Evolutionary conservation across 352 stramenopile genomes (phyloP).

Genomic region (Globisporangium lucens): DNA sequence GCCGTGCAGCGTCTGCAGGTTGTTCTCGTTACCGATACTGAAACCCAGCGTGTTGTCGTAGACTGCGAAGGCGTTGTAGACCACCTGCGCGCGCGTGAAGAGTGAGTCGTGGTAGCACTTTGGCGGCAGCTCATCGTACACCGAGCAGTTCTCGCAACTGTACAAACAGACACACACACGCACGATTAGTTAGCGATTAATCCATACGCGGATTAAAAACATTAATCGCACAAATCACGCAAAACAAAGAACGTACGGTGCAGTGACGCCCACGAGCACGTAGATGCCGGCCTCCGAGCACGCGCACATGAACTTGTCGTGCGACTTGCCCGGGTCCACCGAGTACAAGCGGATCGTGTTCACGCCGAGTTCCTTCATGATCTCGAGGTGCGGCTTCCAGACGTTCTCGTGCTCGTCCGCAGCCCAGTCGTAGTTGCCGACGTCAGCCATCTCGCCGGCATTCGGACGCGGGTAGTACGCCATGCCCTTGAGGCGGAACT

Average conservation of each 20-base stretch:
- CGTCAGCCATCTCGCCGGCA: constrained; percentile 33
- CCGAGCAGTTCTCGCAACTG: constrained; percentile 29
- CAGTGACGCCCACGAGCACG: constrained; percentile 48
- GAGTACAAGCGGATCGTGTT: constrained; percentile 73
- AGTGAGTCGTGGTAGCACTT: constrained; percentile 21
- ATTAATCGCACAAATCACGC: constrained; percentile 1
- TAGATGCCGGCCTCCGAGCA: constrained; percentile 48
- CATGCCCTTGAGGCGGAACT: constrained; percentile 68
- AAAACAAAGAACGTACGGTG: constrained; percentile 13
- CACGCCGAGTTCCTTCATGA: constrained; percentile 59
- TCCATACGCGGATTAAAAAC: too few relatives aligned
- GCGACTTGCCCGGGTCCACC: constrained; percentile 53
- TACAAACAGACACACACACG: not conserved
- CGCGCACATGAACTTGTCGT: constrained; percentile 81
- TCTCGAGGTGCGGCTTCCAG: constrained; percentile 44
- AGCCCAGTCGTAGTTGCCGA: constrained; percentile 59
- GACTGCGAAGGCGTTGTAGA: constrained; percentile 58
- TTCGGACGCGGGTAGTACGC: constrained; percentile 72
- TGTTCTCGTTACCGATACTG: constrained; percentile 51
- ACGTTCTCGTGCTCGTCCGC: constrained; percentile 58
- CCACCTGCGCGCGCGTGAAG: constrained; percentile 36
- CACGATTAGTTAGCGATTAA: constrained; percentile 20
- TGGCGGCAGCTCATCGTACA: constrained; percentile 30
- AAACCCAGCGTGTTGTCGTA: constrained; percentile 59
- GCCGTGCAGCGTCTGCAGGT: constrained; percentile 20